Conservation (phyloP, 2,329 filamentous ascomycete genomes). For the Coniochaeta hoffmannii region DNA sequence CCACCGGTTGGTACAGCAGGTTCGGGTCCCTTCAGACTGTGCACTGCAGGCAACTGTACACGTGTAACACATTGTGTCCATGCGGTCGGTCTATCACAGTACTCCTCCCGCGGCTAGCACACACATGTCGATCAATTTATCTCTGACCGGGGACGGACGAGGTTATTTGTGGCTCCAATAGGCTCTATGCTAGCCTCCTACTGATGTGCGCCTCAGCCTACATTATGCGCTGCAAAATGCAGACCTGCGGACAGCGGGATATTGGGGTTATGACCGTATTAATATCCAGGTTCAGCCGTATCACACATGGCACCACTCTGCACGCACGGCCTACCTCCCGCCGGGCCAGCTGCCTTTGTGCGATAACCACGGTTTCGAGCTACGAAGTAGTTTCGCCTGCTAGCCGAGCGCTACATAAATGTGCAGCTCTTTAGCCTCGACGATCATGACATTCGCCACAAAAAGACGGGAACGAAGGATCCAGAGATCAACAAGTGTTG, state of each 20-base stretch:
- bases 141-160: background rate
- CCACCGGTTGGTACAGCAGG: background rate
- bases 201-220: background rate
- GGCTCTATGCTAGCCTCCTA: no score
- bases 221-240: background rate
- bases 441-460: background rate
- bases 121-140: slow-evolving; percentile 2
- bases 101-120: background rate
- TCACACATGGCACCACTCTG: background rate
- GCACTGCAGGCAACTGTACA: background rate
- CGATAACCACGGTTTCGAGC: background rate
- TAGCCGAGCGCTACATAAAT: no score
- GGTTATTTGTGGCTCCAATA: background rate
- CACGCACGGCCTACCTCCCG: background rate
- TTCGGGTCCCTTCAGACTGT: background rate
- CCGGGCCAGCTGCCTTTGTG: background rate
- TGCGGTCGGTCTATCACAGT: background rate
- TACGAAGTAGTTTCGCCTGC: no score
- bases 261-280: background rate
- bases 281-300: background rate
- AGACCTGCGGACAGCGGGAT: background rate
- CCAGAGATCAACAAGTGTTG: background rate
- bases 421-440: background rate
- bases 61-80: background rate
- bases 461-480: background rate